Evolutionary conservation across 2,329 filamentous ascomycete genomes (phyloP), one percentile per base, ranked within the genome.

Genomic region (Cladophialophora exuberans): DNA sequence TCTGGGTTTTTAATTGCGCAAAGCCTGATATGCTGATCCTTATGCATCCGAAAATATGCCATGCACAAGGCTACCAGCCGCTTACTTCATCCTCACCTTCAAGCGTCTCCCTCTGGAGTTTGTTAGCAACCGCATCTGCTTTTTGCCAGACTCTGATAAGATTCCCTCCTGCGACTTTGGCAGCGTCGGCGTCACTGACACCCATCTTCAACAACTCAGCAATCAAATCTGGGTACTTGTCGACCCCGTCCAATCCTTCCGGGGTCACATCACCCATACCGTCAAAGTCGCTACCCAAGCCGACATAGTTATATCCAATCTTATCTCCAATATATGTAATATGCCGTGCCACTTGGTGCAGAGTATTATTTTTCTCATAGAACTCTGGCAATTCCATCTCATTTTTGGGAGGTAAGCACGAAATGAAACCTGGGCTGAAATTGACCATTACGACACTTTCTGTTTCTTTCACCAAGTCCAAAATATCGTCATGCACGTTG

Each of bases 371-470:
- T 46, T 77, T 75, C 0, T 85, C 82, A 47, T 87, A 84, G 54
- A 81, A 81, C 11, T 86, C 80, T 0, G 90, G 89, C 4, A 95
- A 67, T 0, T 87, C 88, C 36, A 83, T 81, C 13, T 79, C 74
- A 3, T 80, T 76, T 26, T 81, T 78, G 1, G 79, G 75, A 7
- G 82, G 79, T 1, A 80, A 76, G 69, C 92, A 96, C 23, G 86
- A 89, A 58, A 96, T 83, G 69, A 96, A 97, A 15, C 85, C 85
- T 0, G 90, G 89, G 13, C 83, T 77, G 67, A 96, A 95, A 70
- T 96, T 97, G 59, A 97, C 84, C 90, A 97, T 96, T 49, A 97
- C 89, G 7, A 97, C 66, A 2, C 87, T 88, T 59, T 86, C 83
- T 2, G 81, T 83, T 65, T 83, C 70, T 70, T 89, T 89, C 31